phyloP scores from a whole-genome alignment of 345 rosid species.

The Pugionium cornutum region DNA sequence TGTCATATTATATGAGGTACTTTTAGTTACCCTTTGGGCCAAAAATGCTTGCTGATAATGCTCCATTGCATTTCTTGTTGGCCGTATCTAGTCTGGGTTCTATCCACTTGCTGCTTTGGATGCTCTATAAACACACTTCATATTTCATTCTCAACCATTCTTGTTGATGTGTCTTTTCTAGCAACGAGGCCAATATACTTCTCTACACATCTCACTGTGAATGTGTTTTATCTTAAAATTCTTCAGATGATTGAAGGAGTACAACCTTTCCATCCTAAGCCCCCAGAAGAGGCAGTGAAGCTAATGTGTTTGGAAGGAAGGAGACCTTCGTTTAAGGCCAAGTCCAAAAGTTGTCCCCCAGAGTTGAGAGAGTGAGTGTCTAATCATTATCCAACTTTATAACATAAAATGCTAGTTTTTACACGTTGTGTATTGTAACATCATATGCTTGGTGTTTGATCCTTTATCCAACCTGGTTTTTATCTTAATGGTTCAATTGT shows the following conservation, averaged over 20 bases:
- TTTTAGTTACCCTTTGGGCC: conserved; percentile 1
- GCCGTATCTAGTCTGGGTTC: conserved; percentile 12
- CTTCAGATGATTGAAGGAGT: conserved; percentile 89
- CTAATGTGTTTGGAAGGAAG: conserved; percentile 75
- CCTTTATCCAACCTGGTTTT: not conserved
- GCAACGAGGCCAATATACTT: conserved; percentile 9
- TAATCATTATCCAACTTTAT: conserved; percentile 6
- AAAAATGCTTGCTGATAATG: not conserved
- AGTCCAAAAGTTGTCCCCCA: conserved; percentile 68
- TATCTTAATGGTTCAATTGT: conserved; percentile 12
- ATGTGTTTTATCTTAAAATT: not conserved
- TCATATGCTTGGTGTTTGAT: conserved; percentile 16
- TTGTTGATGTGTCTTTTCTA: conserved; percentile 4
- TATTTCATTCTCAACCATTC: conserved; percentile 24
- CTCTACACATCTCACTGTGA: conserved; percentile 12
- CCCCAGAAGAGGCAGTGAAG: conserved; percentile 68
- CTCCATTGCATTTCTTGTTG: conserved; percentile 17
- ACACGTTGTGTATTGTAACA: conserved; percentile 1
- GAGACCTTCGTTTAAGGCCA: conserved; percentile 75
- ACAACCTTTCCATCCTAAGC: conserved; percentile 75
- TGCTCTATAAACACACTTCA: conserved; percentile 7
- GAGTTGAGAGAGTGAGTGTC: conserved; percentile 79
- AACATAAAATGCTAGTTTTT: not conserved
- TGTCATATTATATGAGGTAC: conserved; percentile 75
- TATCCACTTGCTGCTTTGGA: conserved; percentile 6